Base-by-base conservation (phyloP, 768 basidiomycete species). In the Lactarius tabidus region DNA sequence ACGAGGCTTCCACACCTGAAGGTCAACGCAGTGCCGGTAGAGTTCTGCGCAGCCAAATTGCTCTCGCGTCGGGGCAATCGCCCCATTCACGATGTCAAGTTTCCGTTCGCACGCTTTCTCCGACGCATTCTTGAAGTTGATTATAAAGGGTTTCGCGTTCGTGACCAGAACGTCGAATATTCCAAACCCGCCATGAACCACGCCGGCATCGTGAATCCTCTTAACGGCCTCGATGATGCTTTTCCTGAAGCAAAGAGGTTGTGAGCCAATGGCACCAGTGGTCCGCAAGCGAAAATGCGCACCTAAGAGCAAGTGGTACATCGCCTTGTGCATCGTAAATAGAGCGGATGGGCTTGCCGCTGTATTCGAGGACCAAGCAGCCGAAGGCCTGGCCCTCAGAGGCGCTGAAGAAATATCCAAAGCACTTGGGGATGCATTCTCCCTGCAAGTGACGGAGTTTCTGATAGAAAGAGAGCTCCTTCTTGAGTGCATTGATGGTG, bases 1-100 rank as follows among this genome's bases (percentile, higher is more conserved):
- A 65, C 59, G 58, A 14, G 64, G 64, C 14, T 65, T 65, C 64
- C 64, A 65, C 23, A 65, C 45, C 41, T 20, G 52, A 29, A 59
- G 35, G 53, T 64, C 63, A 23, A 59, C 31, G 29, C 43, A 65
- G 53, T 36, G 52, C n/a, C 64, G 63, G 60, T 60, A 60, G 33
- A 65, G 59, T 31, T 65, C 64, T 29, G 53, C 33, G 35, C 64
- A 59, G 17, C 59, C 59, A 39, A 65, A 65, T 33, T 55, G 64
- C 53, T 65, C 64, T 26, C 64, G 64, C 35, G 6, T 36, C 8
- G 63, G 63, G 10, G 58, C 23, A 14, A 59, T 64, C 4, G 57
- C 58, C 18, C 59, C 64, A 18, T 60, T 35, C 26, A 60, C 53
- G 41, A 65, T 56, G 28, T 60, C 64, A 26, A 60, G 1, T 36